Evolutionary conservation across 129 eudicot species (phyloP).

Genomic region (Escallonia herrerae): DNA sequence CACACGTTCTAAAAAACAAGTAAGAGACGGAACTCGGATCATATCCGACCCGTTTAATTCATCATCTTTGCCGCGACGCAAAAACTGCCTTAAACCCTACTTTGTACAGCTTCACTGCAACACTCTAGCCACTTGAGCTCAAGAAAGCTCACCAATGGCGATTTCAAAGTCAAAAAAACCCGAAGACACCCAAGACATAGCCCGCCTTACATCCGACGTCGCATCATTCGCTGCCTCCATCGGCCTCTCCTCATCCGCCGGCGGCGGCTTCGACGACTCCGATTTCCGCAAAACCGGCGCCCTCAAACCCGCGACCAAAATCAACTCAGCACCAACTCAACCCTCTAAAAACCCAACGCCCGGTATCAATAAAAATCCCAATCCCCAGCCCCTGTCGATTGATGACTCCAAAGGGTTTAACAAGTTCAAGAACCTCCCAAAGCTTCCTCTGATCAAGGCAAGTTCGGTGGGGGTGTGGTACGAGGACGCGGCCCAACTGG

Average conservation of each 20-base stretch:
- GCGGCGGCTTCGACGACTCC: conserved; percentile 66
- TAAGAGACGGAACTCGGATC: too few species aligned
- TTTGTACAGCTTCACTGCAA: background rate
- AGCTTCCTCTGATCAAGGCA: conserved; percentile 78
- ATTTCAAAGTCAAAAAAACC: conserved; percentile 29
- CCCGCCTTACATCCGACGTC: conserved; percentile 49
- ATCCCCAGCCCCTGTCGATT: too few species aligned
- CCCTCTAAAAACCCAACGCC: conserved; percentile 9
- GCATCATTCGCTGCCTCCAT: conserved; percentile 84
- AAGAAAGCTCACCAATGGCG: conserved; percentile 22
- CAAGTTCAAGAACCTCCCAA: conserved; percentile 59
- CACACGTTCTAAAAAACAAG: too few species aligned
- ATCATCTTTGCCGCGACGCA: too few species aligned
- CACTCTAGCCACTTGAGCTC: background rate
- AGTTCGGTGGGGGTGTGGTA: conserved; percentile 61
- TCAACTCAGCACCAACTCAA: conserved; percentile 5
- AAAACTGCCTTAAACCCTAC: conserved; percentile 22
- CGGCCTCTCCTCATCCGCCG: conserved; percentile 64
- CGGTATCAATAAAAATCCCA: conserved; percentile 4
- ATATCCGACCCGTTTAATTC: too few species aligned
- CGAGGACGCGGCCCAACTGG: conserved; percentile 63
- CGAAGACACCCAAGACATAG: conserved; percentile 25
- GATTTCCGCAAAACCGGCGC: conserved; percentile 62
- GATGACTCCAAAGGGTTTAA: conserved; percentile 15
- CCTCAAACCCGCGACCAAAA: conserved; percentile 13